phyloP scores from a whole-genome alignment of 73 alveolate species.

The Loxodes magnus region DNA sequence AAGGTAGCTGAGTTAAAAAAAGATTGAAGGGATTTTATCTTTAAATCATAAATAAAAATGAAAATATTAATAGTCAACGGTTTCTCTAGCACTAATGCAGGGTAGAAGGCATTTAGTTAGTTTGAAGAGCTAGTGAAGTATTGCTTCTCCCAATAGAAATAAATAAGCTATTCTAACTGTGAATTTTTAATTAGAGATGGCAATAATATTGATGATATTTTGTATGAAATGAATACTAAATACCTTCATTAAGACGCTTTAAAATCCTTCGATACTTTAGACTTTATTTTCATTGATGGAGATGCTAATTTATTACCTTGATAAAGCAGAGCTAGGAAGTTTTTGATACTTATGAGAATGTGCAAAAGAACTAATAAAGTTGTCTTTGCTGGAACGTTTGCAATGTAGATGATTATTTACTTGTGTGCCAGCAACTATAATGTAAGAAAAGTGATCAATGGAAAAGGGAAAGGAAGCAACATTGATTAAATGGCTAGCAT shows the following conservation, averaged over 20 bases:
- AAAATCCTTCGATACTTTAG: conserved; percentile 20
- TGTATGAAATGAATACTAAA: conserved; percentile 32
- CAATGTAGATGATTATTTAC: conserved; percentile 57
- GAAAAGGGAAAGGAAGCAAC: conserved; percentile 56
- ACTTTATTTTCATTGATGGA: conserved; percentile 73
- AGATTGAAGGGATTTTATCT: too few species aligned
- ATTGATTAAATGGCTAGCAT: conserved; percentile 36
- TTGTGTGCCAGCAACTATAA: conserved; percentile 55
- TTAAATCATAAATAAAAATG: conserved; percentile 22
- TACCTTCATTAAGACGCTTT: neutral
- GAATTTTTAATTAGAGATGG: conserved; percentile 6
- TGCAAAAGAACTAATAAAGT: conserved; percentile 72
- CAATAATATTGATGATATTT: conserved; percentile 23
- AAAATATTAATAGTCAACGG: conserved; percentile 38
- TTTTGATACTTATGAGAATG: conserved; percentile 53
- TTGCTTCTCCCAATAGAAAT: conserved; percentile 13
- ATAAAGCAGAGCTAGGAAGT: conserved; percentile 42
- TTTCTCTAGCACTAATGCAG: conserved; percentile 8
- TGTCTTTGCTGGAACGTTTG: conserved; percentile 71
- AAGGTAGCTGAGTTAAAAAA: too few species aligned
- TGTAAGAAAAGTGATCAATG: conserved; percentile 59
- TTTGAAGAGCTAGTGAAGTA: conserved; percentile 20
- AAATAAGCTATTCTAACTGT: neutral
- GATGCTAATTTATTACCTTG: conserved; percentile 72
- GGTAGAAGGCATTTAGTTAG: conserved; percentile 12